These are phyloP conservation scores for Starmera quercuum DNA, from an alignment of 805 yeast species.

Conservation along the genomic window DNA sequence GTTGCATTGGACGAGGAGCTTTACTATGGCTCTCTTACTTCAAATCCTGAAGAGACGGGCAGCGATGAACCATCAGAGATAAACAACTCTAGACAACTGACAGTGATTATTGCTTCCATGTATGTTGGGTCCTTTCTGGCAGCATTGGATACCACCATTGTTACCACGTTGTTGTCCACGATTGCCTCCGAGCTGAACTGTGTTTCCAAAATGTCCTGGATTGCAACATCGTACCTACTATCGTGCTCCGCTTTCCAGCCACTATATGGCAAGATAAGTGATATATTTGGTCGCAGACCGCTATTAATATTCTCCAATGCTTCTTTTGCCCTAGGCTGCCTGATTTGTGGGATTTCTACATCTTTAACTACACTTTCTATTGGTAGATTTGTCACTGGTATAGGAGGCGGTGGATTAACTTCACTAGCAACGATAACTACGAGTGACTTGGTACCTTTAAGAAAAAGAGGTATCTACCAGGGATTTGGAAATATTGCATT, in stretches of 20 bases:
- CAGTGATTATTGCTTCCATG: conserved; percentile 26
- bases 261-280: conserved; percentile 54
- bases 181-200: conserved; percentile 61
- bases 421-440: conserved; percentile 63
- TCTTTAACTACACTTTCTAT: conserved; percentile 24
- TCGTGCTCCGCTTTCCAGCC: conserved; percentile 66
- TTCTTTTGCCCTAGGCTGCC: conserved; percentile 36
- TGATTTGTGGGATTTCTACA: conserved; percentile 26
- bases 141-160: conserved; percentile 57
- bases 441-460: conserved; percentile 67
- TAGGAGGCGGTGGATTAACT: conserved; percentile 85
- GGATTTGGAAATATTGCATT: conserved; percentile 70
- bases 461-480: conserved; percentile 73
- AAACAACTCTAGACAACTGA: background rate
- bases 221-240: conserved; percentile 55
- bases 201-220: conserved; percentile 57
- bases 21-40: background rate
- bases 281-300: conserved; percentile 53
- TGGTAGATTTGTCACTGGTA: conserved; percentile 68
- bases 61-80: background rate
- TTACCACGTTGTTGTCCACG: conserved; percentile 52
- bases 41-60: background rate
- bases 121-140: conserved; percentile 43
- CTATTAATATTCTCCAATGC: conserved; percentile 30
- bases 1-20: conserved; percentile 6